These are phyloP conservation scores for Tephrocybe sp. DNA, from an alignment of 768 basidiomycete genomes.

Conservation along the genomic window DNA sequence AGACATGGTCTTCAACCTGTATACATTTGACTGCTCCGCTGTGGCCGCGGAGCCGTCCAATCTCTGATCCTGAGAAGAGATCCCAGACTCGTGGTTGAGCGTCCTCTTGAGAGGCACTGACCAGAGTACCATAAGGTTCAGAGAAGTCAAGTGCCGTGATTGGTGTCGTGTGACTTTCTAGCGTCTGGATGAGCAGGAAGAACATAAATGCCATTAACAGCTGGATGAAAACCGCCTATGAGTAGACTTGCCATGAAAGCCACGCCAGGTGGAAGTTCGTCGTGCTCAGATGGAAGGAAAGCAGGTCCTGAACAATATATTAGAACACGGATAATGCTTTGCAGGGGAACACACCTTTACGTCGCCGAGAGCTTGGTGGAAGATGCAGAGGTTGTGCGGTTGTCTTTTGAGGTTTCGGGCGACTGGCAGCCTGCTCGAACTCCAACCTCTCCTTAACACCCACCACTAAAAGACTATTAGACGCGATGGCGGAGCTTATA, in stretches of 20 bases:
- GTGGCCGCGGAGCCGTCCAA: slow-evolving; percentile 85
- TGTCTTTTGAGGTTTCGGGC: slow-evolving; percentile 25
- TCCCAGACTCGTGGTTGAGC: slow-evolving; percentile 93
- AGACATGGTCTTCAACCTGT: slow-evolving; percentile 91
- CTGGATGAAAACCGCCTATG: slow-evolving; percentile 1
- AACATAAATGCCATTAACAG: slow-evolving; percentile 4
- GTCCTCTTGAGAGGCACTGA: slow-evolving; percentile 86
- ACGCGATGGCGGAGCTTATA: slow-evolving; percentile 3
- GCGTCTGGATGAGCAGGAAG: slow-evolving; percentile 49
- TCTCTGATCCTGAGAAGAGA: slow-evolving; percentile 83
- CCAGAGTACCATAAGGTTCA: slow-evolving; percentile 94
- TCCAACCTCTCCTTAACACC: slow-evolving; percentile 85
- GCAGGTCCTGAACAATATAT: slow-evolving; percentile 65
- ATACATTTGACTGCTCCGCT: slow-evolving; percentile 80
- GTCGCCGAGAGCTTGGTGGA: slow-evolving; percentile 63
- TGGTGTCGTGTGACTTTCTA: slow-evolving; percentile 77
- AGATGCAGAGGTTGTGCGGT: slow-evolving; percentile 42
- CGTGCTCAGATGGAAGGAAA: slow-evolving; percentile 96
- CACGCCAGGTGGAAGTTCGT: slow-evolving; percentile 89
- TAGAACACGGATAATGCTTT: neutral
- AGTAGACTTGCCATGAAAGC: slow-evolving; percentile 84
- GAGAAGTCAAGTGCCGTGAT: slow-evolving; percentile 92
- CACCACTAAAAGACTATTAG: slow-evolving; percentile 57
- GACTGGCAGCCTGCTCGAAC: slow-evolving; percentile 55
- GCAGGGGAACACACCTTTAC: slow-evolving; percentile 51